Percentiles rank a stretch among this genome's conserved stretches.
Conservation (phyloP, 306 rosid species). For the Acacia melanoxylon region DNA sequence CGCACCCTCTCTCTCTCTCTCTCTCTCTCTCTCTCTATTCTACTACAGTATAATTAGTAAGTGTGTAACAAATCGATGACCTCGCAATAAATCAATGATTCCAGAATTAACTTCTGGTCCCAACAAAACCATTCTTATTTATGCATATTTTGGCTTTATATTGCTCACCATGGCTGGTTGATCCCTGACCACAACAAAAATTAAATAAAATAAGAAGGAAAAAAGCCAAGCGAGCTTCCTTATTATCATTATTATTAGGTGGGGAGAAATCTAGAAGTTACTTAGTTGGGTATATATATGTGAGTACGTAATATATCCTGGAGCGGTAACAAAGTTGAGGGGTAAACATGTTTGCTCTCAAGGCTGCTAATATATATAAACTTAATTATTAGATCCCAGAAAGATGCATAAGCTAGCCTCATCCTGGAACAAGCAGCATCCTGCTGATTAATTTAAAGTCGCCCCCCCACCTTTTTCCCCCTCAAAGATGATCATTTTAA, state of each 20-base stretch:
- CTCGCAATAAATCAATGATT: conserved; percentile 35
- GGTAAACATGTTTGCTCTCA: background rate
- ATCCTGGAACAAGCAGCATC: background rate
- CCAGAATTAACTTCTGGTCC: conserved; percentile 21
- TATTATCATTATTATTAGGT: background rate
- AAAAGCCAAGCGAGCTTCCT: background rate
- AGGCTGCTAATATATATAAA: background rate
- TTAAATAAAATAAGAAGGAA: background rate
- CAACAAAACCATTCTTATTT: background rate
- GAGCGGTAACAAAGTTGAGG: background rate
- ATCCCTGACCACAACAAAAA: conserved; percentile 30
- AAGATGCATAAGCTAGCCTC: background rate
- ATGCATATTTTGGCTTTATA: conserved; percentile 16
- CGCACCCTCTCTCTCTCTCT: conserved; percentile 20
- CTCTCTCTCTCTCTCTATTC: conserved; percentile 35
- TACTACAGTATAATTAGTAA: background rate
- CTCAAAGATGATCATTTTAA: background rate
- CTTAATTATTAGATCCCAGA: background rate
- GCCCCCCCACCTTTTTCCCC: background rate
- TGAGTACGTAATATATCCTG: background rate
- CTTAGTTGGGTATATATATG: background rate
- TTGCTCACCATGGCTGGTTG: conserved; percentile 14
- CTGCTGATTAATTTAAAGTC: background rate
- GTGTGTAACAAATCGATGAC: background rate
- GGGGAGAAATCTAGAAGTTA: conserved; percentile 28